phyloP scores from a whole-genome alignment of 2,329 filamentous ascomycete species.

The Phoma sp. region DNA sequence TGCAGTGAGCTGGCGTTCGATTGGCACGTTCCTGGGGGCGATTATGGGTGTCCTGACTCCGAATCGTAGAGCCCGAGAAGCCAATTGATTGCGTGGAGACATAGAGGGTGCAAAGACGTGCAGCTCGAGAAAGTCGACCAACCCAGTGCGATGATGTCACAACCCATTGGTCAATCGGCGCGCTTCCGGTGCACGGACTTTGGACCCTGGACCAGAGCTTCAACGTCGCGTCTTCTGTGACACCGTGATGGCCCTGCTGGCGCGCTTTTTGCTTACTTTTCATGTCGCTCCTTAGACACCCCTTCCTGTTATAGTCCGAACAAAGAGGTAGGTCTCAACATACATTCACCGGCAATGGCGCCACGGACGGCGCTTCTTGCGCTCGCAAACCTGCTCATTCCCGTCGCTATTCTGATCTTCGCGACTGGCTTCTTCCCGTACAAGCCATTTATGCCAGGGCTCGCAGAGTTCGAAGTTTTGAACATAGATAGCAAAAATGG shows the following conservation, averaged over 20 bases:
- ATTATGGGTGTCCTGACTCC: constrained; percentile 1
- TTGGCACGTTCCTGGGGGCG: not conserved
- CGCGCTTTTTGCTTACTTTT: constrained; percentile 3
- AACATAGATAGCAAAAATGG: constrained; percentile 53
- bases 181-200: constrained; percentile 21
- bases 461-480: constrained; percentile 70
- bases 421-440: constrained; percentile 96
- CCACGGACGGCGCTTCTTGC: constrained; percentile 54
- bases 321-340: constrained; percentile 3
- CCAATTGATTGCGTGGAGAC: constrained; percentile 14
- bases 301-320: not conserved
- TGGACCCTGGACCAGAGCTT: constrained; percentile 36
- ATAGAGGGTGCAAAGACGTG: not conserved
- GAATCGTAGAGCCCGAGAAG: not conserved
- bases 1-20: constrained; percentile 24
- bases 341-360: constrained; percentile 27
- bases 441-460: constrained; percentile 87
- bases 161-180: constrained; percentile 29
- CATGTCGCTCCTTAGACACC: constrained; percentile 18
- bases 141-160: constrained; percentile 38
- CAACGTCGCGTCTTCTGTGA: constrained; percentile 29
- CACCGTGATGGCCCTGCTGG: constrained; percentile 27
- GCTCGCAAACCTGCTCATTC: constrained; percentile 77
- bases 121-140: not conserved
- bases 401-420: constrained; percentile 71